Conservation (phyloP, 257 asterid species). For the Scutellaria baicalensis region DNA sequence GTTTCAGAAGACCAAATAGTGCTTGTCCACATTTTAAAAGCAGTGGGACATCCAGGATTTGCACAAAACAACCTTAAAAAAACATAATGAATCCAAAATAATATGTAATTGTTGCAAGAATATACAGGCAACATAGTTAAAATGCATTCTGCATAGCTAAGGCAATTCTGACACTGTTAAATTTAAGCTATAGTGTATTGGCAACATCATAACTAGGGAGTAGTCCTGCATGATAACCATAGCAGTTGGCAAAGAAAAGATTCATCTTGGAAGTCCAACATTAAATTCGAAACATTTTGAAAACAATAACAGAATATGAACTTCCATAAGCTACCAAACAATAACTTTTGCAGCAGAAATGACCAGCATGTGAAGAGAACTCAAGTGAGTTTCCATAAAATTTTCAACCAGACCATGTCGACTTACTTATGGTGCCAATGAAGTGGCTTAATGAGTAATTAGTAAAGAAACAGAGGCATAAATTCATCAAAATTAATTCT, state of each 20-base stretch:
- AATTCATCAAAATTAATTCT: background rate
- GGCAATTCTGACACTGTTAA: background rate
- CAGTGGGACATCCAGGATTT: background rate
- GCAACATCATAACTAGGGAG: background rate
- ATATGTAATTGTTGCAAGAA: background rate
- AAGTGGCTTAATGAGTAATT: background rate
- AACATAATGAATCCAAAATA: background rate
- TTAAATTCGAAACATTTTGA: background rate
- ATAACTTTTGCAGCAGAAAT: background rate
- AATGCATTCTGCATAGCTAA: background rate
- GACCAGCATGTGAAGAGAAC: background rate
- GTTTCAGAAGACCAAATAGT: background rate
- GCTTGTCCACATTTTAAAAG: background rate
- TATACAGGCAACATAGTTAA: background rate
- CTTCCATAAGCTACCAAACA: background rate
- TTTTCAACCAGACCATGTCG: background rate
- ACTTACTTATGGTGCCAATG: background rate
- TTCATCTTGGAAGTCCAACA: background rate
- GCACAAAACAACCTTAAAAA: background rate
- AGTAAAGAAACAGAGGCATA: background rate
- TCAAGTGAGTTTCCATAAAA: background rate
- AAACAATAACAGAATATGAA: background rate
- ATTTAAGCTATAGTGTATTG: background rate
- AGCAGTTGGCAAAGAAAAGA: background rate
- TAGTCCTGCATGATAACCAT: background rate